Conservation (phyloP, 192 early-diverging fungal species). For the Funneliformis geosporum region DNA sequence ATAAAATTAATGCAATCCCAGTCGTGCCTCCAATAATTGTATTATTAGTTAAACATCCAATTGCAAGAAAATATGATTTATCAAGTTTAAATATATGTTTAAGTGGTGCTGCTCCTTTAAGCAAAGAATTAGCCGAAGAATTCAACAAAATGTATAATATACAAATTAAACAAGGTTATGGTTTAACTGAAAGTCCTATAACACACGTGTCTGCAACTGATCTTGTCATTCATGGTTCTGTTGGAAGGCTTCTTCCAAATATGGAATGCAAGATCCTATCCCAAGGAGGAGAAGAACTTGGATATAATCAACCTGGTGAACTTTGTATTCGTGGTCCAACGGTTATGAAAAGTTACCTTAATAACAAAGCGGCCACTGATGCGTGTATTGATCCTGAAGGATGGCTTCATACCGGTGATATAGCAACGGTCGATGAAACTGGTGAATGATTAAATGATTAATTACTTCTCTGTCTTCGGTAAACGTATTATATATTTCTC, state of each 20-base stretch:
- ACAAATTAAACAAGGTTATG: constrained; percentile 66
- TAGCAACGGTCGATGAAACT: constrained; percentile 66
- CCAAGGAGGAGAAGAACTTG: constrained; percentile 57
- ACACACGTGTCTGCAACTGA: constrained; percentile 39
- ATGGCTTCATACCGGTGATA: constrained; percentile 86
- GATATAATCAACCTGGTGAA: constrained; percentile 67
- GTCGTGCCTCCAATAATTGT: constrained; percentile 73
- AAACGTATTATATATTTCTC: background rate
- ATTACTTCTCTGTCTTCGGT: background rate
- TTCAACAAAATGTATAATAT: constrained; percentile 41
- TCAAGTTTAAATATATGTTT: constrained; percentile 50
- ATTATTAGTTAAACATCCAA: constrained; percentile 61
- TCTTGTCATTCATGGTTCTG: constrained; percentile 49
- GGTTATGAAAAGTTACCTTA: constrained; percentile 82
- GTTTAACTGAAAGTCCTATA: constrained; percentile 64
- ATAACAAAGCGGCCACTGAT: constrained; percentile 74
- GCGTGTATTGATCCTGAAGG: constrained; percentile 79
- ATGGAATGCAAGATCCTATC: constrained; percentile 74
- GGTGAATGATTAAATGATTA: constrained; percentile 41
- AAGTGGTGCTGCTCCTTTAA: constrained; percentile 67
- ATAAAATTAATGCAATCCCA: constrained; percentile 43
- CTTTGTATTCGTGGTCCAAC: constrained; percentile 76
- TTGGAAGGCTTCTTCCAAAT: constrained; percentile 74
- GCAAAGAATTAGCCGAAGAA: constrained; percentile 36
- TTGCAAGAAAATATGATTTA: constrained; percentile 66